Evolutionary conservation across 2,329 filamentous ascomycete genomes (phyloP), one percentile per base, ranked within the genome.

Genomic region (Madurella mycetomatis): DNA sequence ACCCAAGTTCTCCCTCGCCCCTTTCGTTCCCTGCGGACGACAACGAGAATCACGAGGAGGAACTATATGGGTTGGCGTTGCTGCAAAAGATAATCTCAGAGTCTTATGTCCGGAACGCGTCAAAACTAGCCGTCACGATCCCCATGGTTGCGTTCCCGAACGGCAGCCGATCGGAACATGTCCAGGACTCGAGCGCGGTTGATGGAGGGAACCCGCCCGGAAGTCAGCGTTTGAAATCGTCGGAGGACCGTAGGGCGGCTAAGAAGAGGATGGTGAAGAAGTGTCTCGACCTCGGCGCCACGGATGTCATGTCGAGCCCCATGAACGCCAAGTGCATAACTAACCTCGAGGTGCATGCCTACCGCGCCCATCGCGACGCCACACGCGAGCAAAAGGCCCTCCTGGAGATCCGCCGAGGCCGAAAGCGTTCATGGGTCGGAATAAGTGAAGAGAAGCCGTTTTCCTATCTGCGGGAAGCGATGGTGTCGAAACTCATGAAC

Each of bases 371-470:
- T 66, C 88, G 88, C 69, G 85, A 91, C 63, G 86, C 88, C 18
- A 78, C 82, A 34, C 84, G 82, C 65, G 87, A 92, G 65, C 85
- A 90, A 66, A 80, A 86, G 55, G 82, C 84, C 16, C 80, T 91
- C 57, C 68, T 91, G 53, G 86, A 88, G 56, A 77, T 87, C 55
- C 87, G 86, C 65, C 84, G 86, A 62, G 84, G 86, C 43, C 82
- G 91, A 52, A 95, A 95, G 70, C 83, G 90, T 50, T 96, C 92
- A 0, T 96, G 92, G 92, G 90, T 96, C 41, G 91, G 92, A 25
- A 81, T 95, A 11, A 83, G 89, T 65, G 88, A 92, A 62, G 83
- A 90, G 63, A 87, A 92, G 67, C 90, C 91, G 1, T 96, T 91
- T 72, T 86, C 90, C 15, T 96, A 96, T 71, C 74, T 96, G 51